Evolutionary conservation across 2,329 filamentous ascomycete genomes (phyloP), one percentile per base, ranked within the genome.

Genomic region (Sporothrix pallida): DNA sequence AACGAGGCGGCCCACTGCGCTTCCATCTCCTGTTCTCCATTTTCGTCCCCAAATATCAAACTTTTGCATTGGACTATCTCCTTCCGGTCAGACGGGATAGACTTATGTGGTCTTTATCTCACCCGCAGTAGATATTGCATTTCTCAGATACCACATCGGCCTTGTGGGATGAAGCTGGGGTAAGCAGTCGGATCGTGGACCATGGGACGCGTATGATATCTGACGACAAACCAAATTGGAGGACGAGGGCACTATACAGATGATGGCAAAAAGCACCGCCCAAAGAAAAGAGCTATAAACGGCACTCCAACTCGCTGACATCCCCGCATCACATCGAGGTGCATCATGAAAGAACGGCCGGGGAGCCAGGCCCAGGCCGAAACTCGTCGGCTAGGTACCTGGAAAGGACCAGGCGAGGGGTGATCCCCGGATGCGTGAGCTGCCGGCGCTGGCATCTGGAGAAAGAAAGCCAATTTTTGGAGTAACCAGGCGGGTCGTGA

Each of bases 31-130:
- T n/a, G 50, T 23, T 56, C n/a, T 20, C 44, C 20, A 60, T 60
- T 63, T 10, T 37, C 31, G 31, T 37, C 26, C 15, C 60, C 60
- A 3, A 37, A 37, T 37, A 5, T 37, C 31, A 37, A 37, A 37
- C 31, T 37, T 37, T 44, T 44, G 5, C 65, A 44, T 20, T 46
- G 8, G 10, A 4, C 46, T 8, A n/a, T 52, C 37, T 37, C 44
- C 54, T 50, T 37, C 44, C 54, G 70, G 70, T 52, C 44, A 71
- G 70, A 58, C 44, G 70, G 70, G 44, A 52, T 44, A 63, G 46
- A 17, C 13, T 17, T 15, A 50, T 42, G 10, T 15, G 8, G 42
- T 26, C 54, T 20, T 20, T 20, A 70, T 56, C 67, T 70, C 17
- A 54, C 46, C 15, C 20, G 63, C 63, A 68, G 42, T 3, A 26